These are phyloP conservation scores for Noccaea bulbosa DNA, from an alignment of 345 rosid genomes.

Conservation along the genomic window DNA sequence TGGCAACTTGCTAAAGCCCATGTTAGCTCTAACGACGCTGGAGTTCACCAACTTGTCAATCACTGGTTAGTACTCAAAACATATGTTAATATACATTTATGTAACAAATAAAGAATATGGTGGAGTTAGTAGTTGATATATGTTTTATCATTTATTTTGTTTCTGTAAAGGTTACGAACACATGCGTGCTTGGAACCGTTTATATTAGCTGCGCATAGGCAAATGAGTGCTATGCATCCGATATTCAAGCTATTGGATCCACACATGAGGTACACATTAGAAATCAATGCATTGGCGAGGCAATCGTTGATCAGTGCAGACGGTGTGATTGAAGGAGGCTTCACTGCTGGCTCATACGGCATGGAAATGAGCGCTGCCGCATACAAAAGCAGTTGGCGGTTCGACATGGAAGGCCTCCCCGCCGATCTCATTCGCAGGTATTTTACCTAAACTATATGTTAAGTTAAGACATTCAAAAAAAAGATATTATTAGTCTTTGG, in stretches of 20 bases:
- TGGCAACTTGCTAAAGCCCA: constrained; percentile 99
- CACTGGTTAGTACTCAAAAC: constrained; percentile 57
- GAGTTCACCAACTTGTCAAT: constrained; percentile 88
- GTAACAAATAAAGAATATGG: background rate
- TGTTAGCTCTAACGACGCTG: constrained; percentile 90
- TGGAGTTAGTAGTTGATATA: background rate
- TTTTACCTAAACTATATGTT: constrained; percentile 25
- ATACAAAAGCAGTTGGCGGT: constrained; percentile 70
- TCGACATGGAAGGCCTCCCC: constrained; percentile 90
- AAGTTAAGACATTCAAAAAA: background rate
- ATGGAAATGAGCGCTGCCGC: constrained; percentile 94
- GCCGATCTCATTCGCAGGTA: constrained; percentile 97
- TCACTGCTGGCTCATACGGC: constrained; percentile 87
- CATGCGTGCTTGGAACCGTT: constrained; percentile 93
- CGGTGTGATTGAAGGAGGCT: constrained; percentile 85
- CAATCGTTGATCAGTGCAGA: constrained; percentile 73
- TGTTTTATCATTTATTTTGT: background rate
- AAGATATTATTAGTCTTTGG: background rate
- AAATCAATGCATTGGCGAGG: constrained; percentile 86
- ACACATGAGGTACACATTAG: constrained; percentile 90
- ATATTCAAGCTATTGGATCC: constrained; percentile 91
- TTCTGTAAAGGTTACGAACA: constrained; percentile 54
- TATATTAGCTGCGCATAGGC: constrained; percentile 90
- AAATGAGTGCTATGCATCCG: constrained; percentile 93
- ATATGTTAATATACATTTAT: background rate